These are phyloP conservation scores for Candida labiduridarum DNA, from an alignment of 1,139 yeast species.

Conservation along the genomic window DNA sequence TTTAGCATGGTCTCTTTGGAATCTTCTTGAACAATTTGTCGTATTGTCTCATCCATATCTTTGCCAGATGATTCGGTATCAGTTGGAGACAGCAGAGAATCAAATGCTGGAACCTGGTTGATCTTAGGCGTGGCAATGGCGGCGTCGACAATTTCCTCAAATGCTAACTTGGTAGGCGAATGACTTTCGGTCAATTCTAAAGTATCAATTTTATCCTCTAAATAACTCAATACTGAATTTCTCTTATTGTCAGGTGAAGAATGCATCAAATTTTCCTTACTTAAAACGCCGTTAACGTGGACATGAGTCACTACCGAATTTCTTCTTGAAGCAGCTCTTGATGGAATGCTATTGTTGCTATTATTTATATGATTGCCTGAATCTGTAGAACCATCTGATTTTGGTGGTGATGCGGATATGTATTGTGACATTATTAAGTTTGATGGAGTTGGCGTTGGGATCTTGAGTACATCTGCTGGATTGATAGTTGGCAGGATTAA, in stretches of 20 bases:
- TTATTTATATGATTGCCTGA: slow-evolving; percentile 2
- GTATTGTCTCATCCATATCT: slow-evolving; percentile 7
- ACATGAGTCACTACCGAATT: slow-evolving; percentile 49
- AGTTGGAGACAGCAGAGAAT: slow-evolving; percentile 13
- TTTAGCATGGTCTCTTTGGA: slow-evolving; percentile 9
- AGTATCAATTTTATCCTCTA: slow-evolving; percentile 50
- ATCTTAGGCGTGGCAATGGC: slow-evolving; percentile 29
- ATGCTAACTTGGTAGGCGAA: slow-evolving; percentile 12
- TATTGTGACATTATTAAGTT: slow-evolving; percentile 41
- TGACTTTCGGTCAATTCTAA: slow-evolving; percentile 35
- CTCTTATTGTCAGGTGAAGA: slow-evolving; percentile 30
- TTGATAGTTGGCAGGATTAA: slow-evolving; percentile 24
- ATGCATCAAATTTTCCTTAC: slow-evolving; percentile 29
- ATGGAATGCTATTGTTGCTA: background rate
- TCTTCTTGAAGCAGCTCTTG: slow-evolving; percentile 29
- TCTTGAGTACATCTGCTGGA: slow-evolving; percentile 34
- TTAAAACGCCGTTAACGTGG: slow-evolving; percentile 50
- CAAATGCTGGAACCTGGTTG: slow-evolving; percentile 33
- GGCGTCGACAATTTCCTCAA: slow-evolving; percentile 8
- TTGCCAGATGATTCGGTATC: slow-evolving; percentile 3
- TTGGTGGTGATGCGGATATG: slow-evolving; percentile 43
- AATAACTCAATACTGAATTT: slow-evolving; percentile 46
- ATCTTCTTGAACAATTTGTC: slow-evolving; percentile 8
- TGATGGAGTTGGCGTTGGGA: slow-evolving; percentile 39
- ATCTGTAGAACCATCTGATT: slow-evolving; percentile 13